Evolutionary conservation across 106 monocot species (phyloP).

Genomic region (Platanthera guangdongensis): DNA sequence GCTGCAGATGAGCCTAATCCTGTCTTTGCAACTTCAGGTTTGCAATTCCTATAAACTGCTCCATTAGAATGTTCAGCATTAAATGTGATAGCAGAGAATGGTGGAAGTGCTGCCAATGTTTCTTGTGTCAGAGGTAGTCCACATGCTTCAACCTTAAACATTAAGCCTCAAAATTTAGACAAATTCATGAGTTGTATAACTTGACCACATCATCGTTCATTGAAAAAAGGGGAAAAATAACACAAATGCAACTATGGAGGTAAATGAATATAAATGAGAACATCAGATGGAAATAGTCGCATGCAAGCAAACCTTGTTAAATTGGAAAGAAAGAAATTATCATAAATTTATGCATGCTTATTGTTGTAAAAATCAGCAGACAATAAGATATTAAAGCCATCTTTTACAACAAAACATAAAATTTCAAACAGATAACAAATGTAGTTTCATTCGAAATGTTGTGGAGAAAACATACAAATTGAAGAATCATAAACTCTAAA

Average conservation of each 20-base stretch:
- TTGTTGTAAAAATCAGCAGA: not conserved
- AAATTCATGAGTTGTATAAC: constrained; percentile 1
- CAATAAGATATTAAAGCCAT: too few species aligned
- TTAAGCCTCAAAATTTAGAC: not conserved
- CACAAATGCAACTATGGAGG: not conserved
- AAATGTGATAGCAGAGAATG: constrained; percentile 78
- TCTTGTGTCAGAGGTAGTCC: constrained; percentile 63
- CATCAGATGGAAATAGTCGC: not conserved
- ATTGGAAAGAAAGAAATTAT: not conserved
- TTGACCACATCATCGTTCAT: not conserved
- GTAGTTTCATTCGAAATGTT: too few species aligned
- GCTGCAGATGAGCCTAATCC: constrained; percentile 97
- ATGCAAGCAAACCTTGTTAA: not conserved
- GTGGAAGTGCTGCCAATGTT: constrained; percentile 51
- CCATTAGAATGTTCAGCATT: constrained; percentile 41
- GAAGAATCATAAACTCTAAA: too few species aligned
- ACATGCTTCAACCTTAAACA: constrained; percentile 59
- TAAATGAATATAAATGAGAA: not conserved
- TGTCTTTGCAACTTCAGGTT: constrained; percentile 98
- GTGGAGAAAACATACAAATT: too few species aligned
- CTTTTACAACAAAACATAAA: too few species aligned
- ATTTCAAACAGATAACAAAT: too few species aligned
- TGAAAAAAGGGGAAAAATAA: not conserved
- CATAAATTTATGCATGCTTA: not conserved
- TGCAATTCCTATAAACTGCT: constrained; percentile 33